Base-by-base conservation (phyloP, 2,329 filamentous ascomycete genomes). In the Colletotrichum sp. region DNA sequence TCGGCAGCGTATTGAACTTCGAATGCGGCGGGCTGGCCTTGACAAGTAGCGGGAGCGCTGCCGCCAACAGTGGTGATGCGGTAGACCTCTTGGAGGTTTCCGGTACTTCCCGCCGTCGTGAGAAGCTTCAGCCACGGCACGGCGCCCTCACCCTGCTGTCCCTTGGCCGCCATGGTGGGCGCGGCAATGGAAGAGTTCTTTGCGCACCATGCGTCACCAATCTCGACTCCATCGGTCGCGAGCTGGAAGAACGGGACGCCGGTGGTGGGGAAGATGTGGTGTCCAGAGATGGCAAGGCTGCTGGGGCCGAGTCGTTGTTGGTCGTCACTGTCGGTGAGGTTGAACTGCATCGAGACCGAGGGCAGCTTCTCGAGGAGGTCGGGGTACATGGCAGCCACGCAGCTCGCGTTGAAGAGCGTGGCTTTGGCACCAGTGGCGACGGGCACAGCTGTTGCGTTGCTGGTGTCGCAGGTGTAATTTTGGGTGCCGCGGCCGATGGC, bases 401-500 rank as follows among this genome's bases (percentile, higher is more conserved):
- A 98, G 79, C 92, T 94, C 74, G 93, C 94, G 85, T 98, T 96
- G 92, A 94, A 98, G 80, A 98, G 94, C 2, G 91, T 93, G 70
- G 96, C 96, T 0, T 95, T 82, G 69, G 96, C 96, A 77, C 96
- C 96, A 65, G 88, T 84, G 21, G 92, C 88, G 12, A 87, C 88
- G 16, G 96, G 96, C 0, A 85, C 86, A 1, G 91, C 90, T 5
- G 90, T 90, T 3, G 90, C 82, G 79, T 94, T 90, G 77, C 85
- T 85, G 69, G 89, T 86, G 74, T 90, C 87, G 88, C 96, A 98
- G 67, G 95, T 97, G 88, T 98, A 98, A 89, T 98, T 98, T 86
- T 98, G 93, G 9, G 94, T 97, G 75, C 96, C 96, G 59, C 95
- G 93, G 80, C 96, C 96, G 77, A 98, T 88, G 81, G 94, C 95